A percentile compares a stretch with the other conserved stretches of the same genome.
Conservation (phyloP, 768 basidiomycete genomes). For the Trametes cinnabarina region DNA sequence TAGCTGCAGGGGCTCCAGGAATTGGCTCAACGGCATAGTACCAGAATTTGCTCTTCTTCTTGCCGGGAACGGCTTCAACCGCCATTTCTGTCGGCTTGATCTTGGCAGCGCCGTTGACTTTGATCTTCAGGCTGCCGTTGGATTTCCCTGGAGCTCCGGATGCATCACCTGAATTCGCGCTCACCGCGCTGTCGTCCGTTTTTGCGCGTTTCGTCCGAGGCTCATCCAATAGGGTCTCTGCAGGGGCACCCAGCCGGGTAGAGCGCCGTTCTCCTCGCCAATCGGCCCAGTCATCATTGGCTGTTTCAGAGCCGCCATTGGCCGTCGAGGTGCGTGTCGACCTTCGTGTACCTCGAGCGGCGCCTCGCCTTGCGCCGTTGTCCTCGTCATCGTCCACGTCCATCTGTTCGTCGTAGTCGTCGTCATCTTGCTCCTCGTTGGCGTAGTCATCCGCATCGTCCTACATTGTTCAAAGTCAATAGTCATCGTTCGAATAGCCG, state of each 20-base stretch:
- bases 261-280: constrained; percentile 81
- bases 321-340: constrained; percentile 42
- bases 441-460: constrained; percentile 69
- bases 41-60: constrained; percentile 87
- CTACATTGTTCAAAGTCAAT: constrained; percentile 23
- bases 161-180: constrained; percentile 28
- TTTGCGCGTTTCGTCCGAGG: constrained; percentile 67
- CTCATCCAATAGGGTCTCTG: constrained; percentile 50
- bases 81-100: constrained; percentile 71
- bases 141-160: constrained; percentile 20
- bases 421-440: constrained; percentile 54
- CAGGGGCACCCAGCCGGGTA: constrained; percentile 55
- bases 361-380: constrained; percentile 3
- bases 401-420: constrained; percentile 58
- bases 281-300: constrained; percentile 46
- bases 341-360: constrained; percentile 34
- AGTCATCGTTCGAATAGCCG: neutral
- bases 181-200: constrained; percentile 65
- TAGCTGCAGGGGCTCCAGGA: constrained; percentile 33
- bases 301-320: constrained; percentile 49
- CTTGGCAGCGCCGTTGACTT: constrained; percentile 59
- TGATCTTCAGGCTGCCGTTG: constrained; percentile 43
- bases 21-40: constrained; percentile 82
- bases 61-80: constrained; percentile 73
- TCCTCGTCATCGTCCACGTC: constrained; percentile 39